These are phyloP conservation scores for Tricholoma flavovirens DNA, from an alignment of 768 basidiomycete species.

Conservation along the genomic window DNA sequence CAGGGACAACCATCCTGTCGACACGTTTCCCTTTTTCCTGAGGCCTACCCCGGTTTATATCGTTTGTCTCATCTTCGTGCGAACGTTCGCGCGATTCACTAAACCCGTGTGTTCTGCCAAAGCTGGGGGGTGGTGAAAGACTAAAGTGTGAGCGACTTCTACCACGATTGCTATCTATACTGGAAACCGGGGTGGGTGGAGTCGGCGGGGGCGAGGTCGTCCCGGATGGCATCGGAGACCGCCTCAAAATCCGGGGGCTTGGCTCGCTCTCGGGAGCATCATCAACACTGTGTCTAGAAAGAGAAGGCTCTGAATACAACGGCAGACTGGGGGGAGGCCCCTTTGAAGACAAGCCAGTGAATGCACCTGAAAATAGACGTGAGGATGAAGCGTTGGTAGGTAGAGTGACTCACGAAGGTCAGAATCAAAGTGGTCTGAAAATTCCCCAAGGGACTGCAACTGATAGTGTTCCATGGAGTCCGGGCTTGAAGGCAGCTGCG, in stretches of 20 bases:
- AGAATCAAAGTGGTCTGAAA: slow-evolving; percentile 29
- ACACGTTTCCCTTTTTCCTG: slow-evolving; percentile 21
- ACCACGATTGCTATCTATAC: slow-evolving; percentile 11
- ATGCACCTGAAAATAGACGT: slow-evolving; percentile 8
- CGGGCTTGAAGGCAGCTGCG: background rate
- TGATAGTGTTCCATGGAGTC: slow-evolving; percentile 5
- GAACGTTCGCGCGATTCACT: slow-evolving; percentile 13
- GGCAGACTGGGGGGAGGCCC: slow-evolving; percentile 13
- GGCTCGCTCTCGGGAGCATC: slow-evolving; percentile 31
- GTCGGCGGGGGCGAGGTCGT: slow-evolving; percentile 3
- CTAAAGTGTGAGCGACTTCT: slow-evolving; percentile 41
- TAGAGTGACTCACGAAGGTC: slow-evolving; percentile 20
- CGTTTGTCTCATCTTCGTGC: slow-evolving; percentile 17
- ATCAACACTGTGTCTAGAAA: slow-evolving; percentile 37
- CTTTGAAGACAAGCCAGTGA: background rate
- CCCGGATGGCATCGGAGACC: slow-evolving; percentile 3
- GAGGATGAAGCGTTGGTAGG: background rate
- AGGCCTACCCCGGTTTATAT: slow-evolving; percentile 29
- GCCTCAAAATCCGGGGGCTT: slow-evolving; percentile 12
- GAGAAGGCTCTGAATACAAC: slow-evolving; percentile 20
- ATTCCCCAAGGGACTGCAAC: slow-evolving; percentile 34
- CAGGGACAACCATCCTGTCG: slow-evolving; percentile 5
- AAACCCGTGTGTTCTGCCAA: slow-evolving; percentile 23
- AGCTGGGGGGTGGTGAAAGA: slow-evolving; percentile 41
- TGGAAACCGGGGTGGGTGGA: slow-evolving; percentile 1